phyloP scores from a whole-genome alignment of 164 flowering plant genomes.

The Aristolochia californica region DNA sequence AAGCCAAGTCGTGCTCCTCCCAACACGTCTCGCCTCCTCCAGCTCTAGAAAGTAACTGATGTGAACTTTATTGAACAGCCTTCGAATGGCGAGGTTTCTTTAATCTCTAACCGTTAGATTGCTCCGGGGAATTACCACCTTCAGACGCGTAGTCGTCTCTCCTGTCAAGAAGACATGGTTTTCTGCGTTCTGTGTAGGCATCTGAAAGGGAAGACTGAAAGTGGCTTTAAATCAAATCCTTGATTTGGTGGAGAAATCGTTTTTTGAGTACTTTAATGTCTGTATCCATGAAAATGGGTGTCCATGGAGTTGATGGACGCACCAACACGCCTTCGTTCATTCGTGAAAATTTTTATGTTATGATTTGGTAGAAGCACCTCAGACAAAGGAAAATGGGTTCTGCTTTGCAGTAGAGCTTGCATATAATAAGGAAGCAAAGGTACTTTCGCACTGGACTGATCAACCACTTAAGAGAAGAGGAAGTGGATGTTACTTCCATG shows the following conservation, averaged over 20 bases:
- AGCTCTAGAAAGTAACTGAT: neutral
- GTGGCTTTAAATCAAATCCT: neutral
- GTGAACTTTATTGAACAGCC: neutral
- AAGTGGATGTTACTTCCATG: too few relatives aligned
- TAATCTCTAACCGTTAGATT: slow-evolving; percentile 2
- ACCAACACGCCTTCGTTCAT: neutral
- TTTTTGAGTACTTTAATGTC: neutral
- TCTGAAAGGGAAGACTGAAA: neutral
- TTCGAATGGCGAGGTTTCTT: neutral
- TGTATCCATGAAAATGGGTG: slow-evolving; percentile 1
- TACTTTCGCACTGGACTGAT: too few relatives aligned
- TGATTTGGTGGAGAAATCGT: neutral
- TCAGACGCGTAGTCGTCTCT: neutral
- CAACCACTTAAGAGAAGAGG: too few relatives aligned
- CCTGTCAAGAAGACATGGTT: neutral
- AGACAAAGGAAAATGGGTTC: too few relatives aligned
- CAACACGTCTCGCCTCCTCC: too few relatives aligned
- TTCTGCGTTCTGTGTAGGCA: slow-evolving; percentile 3
- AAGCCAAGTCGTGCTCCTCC: too few relatives aligned
- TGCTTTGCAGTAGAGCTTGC: too few relatives aligned
- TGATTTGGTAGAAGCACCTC: too few relatives aligned
- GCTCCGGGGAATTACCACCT: neutral
- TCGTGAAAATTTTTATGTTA: too few relatives aligned
- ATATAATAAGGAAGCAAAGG: too few relatives aligned
- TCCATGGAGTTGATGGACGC: neutral